Conservation (phyloP, 768 basidiomycete species). For the Scleroderma citrinum region DNA sequence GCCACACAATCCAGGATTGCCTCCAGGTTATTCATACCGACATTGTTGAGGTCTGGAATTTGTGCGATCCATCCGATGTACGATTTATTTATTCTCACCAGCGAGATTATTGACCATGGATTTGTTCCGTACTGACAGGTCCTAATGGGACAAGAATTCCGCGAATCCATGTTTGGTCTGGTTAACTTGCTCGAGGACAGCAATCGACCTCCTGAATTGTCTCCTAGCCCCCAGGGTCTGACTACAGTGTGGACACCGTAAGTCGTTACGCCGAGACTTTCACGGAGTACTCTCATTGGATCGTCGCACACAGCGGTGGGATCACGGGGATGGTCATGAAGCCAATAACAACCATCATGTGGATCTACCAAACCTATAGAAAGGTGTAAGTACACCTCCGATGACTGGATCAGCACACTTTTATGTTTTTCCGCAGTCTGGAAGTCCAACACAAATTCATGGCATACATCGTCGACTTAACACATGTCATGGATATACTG, state of each 20-base stretch:
- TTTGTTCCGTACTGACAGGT: not conserved
- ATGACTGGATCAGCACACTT: not conserved
- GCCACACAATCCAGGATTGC: conserved; percentile 5
- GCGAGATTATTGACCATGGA: not conserved
- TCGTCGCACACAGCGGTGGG: not conserved
- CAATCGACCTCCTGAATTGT: not conserved
- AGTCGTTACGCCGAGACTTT: too few species aligned
- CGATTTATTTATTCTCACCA: not conserved
- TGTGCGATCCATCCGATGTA: conserved; percentile 3
- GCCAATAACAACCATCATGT: too few species aligned
- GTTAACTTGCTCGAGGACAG: not conserved
- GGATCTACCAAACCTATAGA: not conserved
- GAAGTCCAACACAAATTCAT: conserved; percentile 14
- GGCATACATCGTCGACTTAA: conserved; percentile 22
- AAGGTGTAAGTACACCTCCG: not conserved
- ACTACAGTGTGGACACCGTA: too few species aligned
- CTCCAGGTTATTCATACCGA: conserved; percentile 13
- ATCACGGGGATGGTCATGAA: not conserved
- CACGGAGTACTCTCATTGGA: too few species aligned
- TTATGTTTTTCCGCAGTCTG: not conserved
- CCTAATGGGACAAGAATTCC: not conserved
- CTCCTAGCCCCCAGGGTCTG: too few species aligned
- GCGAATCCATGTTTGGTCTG: not conserved
- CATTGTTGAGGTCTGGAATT: conserved; percentile 15
- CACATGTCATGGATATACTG: conserved; percentile 19